Base-by-base conservation (phyloP, 2,329 filamentous ascomycete species). In the Amauroascus niger region DNA sequence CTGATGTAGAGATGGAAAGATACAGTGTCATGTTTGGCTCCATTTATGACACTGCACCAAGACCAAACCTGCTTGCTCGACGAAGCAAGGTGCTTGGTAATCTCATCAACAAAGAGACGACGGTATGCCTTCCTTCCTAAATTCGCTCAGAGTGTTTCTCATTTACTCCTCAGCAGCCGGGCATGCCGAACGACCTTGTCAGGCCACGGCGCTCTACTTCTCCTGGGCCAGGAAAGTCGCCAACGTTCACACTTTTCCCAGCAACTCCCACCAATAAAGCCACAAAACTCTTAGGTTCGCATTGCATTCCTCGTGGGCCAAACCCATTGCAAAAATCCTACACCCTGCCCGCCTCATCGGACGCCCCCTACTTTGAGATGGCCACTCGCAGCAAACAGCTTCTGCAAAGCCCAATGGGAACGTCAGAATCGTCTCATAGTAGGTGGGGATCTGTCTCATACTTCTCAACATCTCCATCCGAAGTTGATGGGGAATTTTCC, bases 1-100 rank as follows among this genome's bases (percentile, higher is more conserved):
- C 91, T 0, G 79, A 80, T 48, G 78, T 87, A 53, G 81, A 85
- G 58, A 76, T 97, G 77, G 91, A 96, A 66, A 77, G 91, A 47
- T 97, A 95, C 62, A 95, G 89, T 61, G 80, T 96, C 59, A 96
- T 96, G 90, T 96, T 97, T 64, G 82, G 84, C 53, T 80, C 79
- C 35, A 75, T 96, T 6, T 72, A 95, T 24, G 78, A 62, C 32
- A 64, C 67, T 80, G 57, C 66, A 57, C 59, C 64, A 30, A 60
- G 64, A 32, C 61, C 68, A 5, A 60, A 44, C 8, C 26, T 68
- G 50, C 59, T 71, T 53, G 62, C 65, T 49, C 63, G 69, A 53
- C 64, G 67, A 41, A 71, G 67, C 53, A 69, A 62, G 52, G 67
- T 66, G 3, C 58, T 72, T 37, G 65, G 71, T 32, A 79, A 75